phyloP scores from a whole-genome alignment of 805 yeast species.

The Candida succiphila region DNA sequence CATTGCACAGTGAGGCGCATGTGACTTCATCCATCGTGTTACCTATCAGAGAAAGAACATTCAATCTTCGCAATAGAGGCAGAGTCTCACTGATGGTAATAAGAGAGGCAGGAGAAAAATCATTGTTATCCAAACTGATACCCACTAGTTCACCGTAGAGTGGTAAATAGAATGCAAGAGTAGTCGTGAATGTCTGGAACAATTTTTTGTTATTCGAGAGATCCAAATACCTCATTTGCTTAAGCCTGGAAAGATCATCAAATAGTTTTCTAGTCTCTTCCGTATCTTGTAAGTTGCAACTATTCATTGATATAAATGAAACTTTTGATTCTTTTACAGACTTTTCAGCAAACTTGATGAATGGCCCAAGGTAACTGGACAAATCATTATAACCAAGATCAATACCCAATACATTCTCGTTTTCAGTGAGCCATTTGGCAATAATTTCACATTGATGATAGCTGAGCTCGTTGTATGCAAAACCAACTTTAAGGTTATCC shows the following conservation, averaged over 20 bases:
- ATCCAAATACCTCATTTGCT: constrained; percentile 62
- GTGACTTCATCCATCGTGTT: constrained; percentile 50
- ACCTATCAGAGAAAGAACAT: constrained; percentile 62
- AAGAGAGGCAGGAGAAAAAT: constrained; percentile 44
- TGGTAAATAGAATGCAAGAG: constrained; percentile 57
- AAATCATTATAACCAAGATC: constrained; percentile 82
- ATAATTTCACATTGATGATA: constrained; percentile 48
- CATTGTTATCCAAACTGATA: constrained; percentile 64
- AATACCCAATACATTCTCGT: constrained; percentile 48
- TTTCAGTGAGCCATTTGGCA: constrained; percentile 45
- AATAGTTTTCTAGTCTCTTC: constrained; percentile 41
- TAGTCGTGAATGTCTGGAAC: constrained; percentile 52
- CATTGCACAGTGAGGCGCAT: constrained; percentile 56
- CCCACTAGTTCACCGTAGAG: constrained; percentile 53
- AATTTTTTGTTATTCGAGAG: constrained; percentile 58
- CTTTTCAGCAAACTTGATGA: constrained; percentile 23
- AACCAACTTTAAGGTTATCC: constrained; percentile 55
- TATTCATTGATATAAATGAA: constrained; percentile 50
- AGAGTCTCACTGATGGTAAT: constrained; percentile 56
- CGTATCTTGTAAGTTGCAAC: constrained; percentile 46
- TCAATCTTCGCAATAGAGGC: constrained; percentile 55
- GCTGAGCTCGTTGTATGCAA: constrained; percentile 64
- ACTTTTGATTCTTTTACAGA: constrained; percentile 16
- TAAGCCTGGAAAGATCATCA: constrained; percentile 39
- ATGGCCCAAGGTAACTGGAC: constrained; percentile 26